These are phyloP conservation scores for Wickerhamiella parazyma DNA, from an alignment of 805 yeast genomes.

Conservation along the genomic window DNA sequence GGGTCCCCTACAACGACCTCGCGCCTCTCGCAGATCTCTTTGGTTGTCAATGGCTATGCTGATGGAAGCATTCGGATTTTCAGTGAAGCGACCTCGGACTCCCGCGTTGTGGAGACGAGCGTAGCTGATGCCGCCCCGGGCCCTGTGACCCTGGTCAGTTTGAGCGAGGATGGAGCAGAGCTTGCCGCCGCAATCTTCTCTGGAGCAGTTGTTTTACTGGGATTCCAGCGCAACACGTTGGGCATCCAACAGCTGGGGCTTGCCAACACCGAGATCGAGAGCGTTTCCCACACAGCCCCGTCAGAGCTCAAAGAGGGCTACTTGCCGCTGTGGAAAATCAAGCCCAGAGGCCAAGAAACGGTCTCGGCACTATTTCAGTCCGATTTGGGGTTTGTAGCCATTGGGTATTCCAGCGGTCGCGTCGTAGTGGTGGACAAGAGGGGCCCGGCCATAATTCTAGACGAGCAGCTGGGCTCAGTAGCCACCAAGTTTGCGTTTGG, in stretches of 20 bases:
- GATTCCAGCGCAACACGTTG: conserved; percentile 43
- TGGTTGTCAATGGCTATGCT: conserved; percentile 45
- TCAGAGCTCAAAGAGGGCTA: conserved; percentile 42
- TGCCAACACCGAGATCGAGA: conserved; percentile 21
- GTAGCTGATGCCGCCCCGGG: conserved; percentile 30
- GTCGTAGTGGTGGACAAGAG: conserved; percentile 64
- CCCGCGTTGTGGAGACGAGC: conserved; percentile 46
- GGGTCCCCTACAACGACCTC: conserved; percentile 54
- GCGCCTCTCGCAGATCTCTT: conserved; percentile 45
- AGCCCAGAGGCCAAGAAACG: conserved; percentile 32
- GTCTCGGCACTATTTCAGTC: conserved; percentile 56
- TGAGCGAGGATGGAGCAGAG: conserved; percentile 68
- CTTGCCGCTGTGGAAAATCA: conserved; percentile 39
- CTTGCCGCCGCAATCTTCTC: conserved; percentile 50
- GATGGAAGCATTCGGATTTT: conserved; percentile 69
- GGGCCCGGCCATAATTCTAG: conserved; percentile 50
- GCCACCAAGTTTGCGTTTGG: conserved; percentile 55
- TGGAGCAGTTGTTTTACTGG: conserved; percentile 66
- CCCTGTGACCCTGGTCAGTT: conserved; percentile 46
- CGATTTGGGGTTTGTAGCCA: conserved; percentile 69
- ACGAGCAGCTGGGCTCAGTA: conserved; percentile 16
- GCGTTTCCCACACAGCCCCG: conserved; percentile 43
- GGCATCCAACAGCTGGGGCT: conserved; percentile 10
- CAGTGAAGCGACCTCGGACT: conserved; percentile 70
- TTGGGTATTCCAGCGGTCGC: conserved; percentile 67